Conservation (phyloP, 345 rosid genomes). For the Hibiscus tridactylites region DNA sequence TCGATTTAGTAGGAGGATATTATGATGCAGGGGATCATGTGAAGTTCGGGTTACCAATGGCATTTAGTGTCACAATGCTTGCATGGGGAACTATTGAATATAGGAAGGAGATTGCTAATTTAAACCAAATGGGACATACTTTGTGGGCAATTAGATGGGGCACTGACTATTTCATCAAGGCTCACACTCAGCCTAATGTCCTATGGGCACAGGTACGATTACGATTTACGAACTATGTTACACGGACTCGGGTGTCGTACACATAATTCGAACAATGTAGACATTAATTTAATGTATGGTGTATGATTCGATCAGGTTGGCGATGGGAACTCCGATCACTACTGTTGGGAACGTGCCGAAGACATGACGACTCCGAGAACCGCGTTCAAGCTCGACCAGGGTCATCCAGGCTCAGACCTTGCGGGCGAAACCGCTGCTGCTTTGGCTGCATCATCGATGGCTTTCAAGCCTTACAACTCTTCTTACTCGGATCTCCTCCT, state of each 20-base stretch:
- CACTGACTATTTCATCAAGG: constrained; percentile 72
- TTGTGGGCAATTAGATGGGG: constrained; percentile 69
- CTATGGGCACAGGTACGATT: constrained; percentile 63
- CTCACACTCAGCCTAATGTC: constrained; percentile 60
- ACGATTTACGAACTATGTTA: neutral
- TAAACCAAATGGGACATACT: constrained; percentile 48
- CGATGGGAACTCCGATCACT: constrained; percentile 77
- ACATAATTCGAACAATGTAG: neutral
- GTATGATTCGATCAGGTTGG: constrained; percentile 39
- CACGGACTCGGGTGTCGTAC: neutral
- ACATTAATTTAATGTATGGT: no score
- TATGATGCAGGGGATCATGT: constrained; percentile 30
- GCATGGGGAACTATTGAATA: neutral
- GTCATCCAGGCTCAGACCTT: constrained; percentile 77
- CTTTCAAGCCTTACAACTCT: constrained; percentile 69
- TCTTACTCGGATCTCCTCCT: constrained; percentile 60
- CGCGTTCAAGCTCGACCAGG: constrained; percentile 59
- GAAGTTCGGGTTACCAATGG: no score
- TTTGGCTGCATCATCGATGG: constrained; percentile 71
- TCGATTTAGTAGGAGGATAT: constrained; percentile 77
- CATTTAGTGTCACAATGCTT: constrained; percentile 21
- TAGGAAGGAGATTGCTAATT: neutral
- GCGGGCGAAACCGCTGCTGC: constrained; percentile 87
- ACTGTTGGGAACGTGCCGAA: constrained; percentile 78
- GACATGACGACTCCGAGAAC: constrained; percentile 85